Evolutionary conservation across 2,329 filamentous ascomycete genomes (phyloP).

Genomic region (Ceratocystis lukuohia): DNA sequence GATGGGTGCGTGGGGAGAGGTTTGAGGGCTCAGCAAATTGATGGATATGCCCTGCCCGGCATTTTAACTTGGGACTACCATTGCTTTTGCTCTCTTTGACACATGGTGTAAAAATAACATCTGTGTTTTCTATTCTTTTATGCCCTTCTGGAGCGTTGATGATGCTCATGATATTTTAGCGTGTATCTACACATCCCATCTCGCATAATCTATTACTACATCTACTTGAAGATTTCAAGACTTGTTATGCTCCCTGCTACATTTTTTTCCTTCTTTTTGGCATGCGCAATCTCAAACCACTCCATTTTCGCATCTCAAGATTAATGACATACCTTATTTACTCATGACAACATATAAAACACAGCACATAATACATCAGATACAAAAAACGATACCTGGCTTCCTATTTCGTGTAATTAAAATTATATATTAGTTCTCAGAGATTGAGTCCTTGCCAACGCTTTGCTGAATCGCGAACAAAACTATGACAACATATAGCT

Average conservation of each 20-base stretch:
- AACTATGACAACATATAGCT: neutral
- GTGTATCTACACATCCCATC: neutral
- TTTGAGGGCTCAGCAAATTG: constrained; percentile 28
- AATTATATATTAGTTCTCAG: neutral
- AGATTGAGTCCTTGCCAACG: neutral
- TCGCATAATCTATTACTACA: neutral
- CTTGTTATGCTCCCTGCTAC: neutral
- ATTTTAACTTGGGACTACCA: neutral
- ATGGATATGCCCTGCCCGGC: too few relatives aligned
- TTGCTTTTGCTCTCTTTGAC: neutral
- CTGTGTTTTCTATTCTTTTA: neutral
- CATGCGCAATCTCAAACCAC: neutral
- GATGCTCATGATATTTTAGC: neutral
- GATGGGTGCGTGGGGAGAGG: constrained; percentile 69
- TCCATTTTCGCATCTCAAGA: neutral
- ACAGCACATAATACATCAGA: neutral
- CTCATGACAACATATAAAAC: neutral
- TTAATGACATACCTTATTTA: neutral
- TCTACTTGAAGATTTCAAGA: neutral
- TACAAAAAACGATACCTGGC: neutral
- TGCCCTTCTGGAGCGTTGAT: neutral
- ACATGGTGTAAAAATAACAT: neutral
- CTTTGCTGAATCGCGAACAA: neutral
- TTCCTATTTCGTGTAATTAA: neutral
- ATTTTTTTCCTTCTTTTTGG: neutral